Evolutionary conservation across 2,329 filamentous ascomycete genomes (phyloP).

Genomic region (Dactylellina parvicollis): DNA sequence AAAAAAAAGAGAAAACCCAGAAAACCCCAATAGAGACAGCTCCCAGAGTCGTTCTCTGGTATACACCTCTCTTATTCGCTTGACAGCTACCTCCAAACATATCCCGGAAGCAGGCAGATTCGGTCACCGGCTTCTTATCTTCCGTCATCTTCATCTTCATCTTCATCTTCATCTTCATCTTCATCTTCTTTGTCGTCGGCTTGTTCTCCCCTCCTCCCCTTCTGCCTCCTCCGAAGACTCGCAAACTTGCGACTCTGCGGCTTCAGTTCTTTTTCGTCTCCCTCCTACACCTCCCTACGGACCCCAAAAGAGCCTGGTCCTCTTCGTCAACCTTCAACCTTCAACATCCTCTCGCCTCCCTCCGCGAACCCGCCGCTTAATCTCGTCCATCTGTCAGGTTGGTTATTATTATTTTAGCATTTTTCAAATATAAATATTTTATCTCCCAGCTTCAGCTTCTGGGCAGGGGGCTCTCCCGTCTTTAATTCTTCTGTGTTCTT

Average conservation of each 20-base stretch:
- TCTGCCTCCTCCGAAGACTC: neutral
- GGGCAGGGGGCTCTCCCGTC: neutral
- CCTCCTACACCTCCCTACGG: neutral
- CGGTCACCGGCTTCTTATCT: neutral
- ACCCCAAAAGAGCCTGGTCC: neutral
- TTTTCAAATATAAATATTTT: too few relatives aligned
- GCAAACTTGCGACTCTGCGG: neutral
- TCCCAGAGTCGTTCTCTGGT: neutral
- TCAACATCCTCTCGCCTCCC: neutral
- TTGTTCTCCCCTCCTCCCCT: neutral
- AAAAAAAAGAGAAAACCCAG: constrained; percentile 10
- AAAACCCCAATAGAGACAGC: neutral
- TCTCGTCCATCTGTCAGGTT: too few relatives aligned
- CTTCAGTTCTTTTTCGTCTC: neutral
- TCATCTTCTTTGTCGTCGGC: too few relatives aligned
- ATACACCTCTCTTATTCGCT: neutral
- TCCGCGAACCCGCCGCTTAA: neutral
- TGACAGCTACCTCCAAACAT: neutral
- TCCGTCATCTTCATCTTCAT: too few relatives aligned
- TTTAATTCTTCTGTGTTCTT: neutral
- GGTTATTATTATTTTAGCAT: too few relatives aligned
- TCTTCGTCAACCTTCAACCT: neutral
- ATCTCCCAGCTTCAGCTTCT: neutral
- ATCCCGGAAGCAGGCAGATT: neutral
- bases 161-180: too few relatives aligned